These are phyloP conservation scores for Vaccinium macrocarpon DNA, from an alignment of 148 eudicot species.

Conservation along the genomic window DNA sequence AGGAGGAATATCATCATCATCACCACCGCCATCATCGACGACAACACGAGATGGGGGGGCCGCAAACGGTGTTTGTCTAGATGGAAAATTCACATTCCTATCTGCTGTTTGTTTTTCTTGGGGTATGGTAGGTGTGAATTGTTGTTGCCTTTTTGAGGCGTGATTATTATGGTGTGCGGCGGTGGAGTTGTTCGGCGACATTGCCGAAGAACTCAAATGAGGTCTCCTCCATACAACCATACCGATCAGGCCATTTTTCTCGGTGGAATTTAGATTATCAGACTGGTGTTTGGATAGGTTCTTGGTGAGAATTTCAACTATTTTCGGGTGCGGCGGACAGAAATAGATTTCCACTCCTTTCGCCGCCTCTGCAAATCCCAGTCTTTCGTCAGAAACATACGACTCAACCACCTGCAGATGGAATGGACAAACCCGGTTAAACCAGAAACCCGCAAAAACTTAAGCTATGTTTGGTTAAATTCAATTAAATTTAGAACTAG, in stretches of 20 bases:
- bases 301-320: constrained; percentile 60
- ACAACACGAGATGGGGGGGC: constrained; percentile 25
- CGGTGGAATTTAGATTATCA: constrained; percentile 43
- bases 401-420: constrained; percentile 64
- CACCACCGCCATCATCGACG: constrained; percentile 39
- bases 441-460: background rate
- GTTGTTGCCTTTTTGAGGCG: constrained; percentile 50
- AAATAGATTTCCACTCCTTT: constrained; percentile 79
- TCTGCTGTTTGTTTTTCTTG: constrained; percentile 38
- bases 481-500: too few relatives aligned
- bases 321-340: constrained; percentile 57
- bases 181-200: constrained; percentile 60
- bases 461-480: background rate
- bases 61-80: constrained; percentile 24
- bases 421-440: background rate
- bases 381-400: constrained; percentile 60
- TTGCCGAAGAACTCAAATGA: constrained; percentile 46
- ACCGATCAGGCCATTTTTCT: constrained; percentile 81
- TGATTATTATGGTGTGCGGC: constrained; percentile 40
- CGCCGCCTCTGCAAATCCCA: constrained; percentile 83
- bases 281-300: constrained; percentile 53
- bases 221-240: constrained; percentile 86
- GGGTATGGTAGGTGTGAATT: constrained; percentile 32
- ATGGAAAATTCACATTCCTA: constrained; percentile 34
- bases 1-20: constrained; percentile 78